phyloP scores from a whole-genome alignment of 1,139 yeast species.

The Saccharomyces hybrid region DNA sequence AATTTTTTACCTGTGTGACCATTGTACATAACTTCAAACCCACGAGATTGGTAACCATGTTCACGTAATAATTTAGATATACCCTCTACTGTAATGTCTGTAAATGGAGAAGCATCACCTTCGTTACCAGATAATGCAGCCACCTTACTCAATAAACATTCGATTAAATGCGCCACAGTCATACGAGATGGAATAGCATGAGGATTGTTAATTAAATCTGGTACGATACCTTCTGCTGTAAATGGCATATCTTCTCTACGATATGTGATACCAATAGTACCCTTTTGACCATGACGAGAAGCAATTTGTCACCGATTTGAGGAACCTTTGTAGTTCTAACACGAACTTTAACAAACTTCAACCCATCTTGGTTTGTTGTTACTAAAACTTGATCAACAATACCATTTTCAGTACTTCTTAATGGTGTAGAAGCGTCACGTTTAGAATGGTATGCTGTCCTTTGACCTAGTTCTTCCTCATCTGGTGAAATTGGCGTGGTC shows the following conservation, averaged over 20 bases:
- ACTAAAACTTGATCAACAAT: conserved; percentile 95
- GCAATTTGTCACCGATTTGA: conserved; percentile 99
- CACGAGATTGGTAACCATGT: conserved; percentile 96
- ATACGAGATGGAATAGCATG: conserved; percentile 99
- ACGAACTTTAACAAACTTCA: conserved; percentile 93
- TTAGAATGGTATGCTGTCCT: conserved; percentile 96
- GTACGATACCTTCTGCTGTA: conserved; percentile 92
- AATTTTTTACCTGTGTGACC: conserved; percentile 98
- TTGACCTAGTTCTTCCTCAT: conserved; percentile 96
- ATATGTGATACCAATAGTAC: conserved; percentile 98
- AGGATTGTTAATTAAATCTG: conserved; percentile 94
- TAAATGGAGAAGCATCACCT: conserved; percentile 98
- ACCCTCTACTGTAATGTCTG: conserved; percentile 96
- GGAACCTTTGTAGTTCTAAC: conserved; percentile 98
- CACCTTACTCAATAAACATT: conserved; percentile 91
- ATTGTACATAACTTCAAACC: conserved; percentile 95
- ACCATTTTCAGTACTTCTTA: conserved; percentile 95
- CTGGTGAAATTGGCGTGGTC: conserved; percentile 97
- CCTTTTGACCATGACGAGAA: conserved; percentile 98
- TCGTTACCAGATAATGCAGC: conserved; percentile 92
- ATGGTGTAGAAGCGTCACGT: conserved; percentile 96
- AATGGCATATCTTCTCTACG: conserved; percentile 99
- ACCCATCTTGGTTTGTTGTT: conserved; percentile 96
- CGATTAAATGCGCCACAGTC: conserved; percentile 99
- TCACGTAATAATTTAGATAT: conserved; percentile 84